Evolutionary conservation across 2,329 filamentous ascomycete species (phyloP).

Genomic region (Conoideocrella luteorostrata): DNA sequence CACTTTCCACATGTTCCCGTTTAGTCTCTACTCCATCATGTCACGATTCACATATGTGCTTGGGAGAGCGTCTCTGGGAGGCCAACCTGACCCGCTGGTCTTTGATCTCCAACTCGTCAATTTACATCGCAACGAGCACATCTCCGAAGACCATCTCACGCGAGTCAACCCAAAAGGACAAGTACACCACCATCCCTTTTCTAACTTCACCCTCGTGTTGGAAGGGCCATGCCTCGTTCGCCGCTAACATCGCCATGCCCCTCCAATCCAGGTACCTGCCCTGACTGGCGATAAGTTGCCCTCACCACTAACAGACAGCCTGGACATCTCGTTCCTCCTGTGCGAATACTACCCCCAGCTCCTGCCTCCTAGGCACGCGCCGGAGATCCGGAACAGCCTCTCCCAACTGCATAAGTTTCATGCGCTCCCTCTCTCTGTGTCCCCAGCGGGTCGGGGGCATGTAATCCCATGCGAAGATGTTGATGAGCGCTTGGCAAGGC

Average conservation of each 20-base stretch:
- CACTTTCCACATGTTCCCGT: constrained; percentile 3
- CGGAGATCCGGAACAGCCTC: not conserved
- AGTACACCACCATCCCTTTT: not conserved
- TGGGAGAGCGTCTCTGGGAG: not conserved
- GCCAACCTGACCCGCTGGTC: not conserved
- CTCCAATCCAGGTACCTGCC: not conserved
- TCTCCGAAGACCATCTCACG: not conserved
- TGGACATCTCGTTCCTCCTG: constrained; percentile 1
- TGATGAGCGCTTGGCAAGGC: not conserved
- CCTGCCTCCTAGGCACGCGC: not conserved
- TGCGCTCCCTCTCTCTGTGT: not conserved
- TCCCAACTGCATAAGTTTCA: not conserved
- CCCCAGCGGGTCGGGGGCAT: not conserved
- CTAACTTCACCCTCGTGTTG: too few species aligned
- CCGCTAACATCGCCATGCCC: not conserved
- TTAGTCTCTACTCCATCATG: constrained; percentile 4
- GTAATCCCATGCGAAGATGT: not conserved
- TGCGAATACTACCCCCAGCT: constrained; percentile 3
- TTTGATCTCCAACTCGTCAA: constrained; percentile 1
- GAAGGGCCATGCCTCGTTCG: too few species aligned
- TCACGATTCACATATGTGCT: not conserved
- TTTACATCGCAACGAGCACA: not conserved
- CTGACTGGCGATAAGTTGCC: not conserved
- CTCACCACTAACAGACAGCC: not conserved
- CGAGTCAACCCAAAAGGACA: constrained; percentile 1